Percentiles rank a stretch among this genome's conserved stretches.
phyloP scores from a whole-genome alignment of 1,284 basidiomycete genomes.

The Sparassis latifolia region DNA sequence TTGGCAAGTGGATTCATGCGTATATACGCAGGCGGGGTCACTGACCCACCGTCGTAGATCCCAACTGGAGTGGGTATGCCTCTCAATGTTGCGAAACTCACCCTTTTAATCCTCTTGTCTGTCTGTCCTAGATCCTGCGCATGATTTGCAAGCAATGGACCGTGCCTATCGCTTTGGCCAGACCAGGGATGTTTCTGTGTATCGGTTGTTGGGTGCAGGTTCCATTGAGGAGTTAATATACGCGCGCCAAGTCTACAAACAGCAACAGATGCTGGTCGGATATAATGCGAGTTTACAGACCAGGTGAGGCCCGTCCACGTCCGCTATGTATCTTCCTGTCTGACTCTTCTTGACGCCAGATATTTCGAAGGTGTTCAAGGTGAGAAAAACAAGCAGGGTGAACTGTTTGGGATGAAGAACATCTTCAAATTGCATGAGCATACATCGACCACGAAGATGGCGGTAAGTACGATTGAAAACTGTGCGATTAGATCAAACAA shows the following conservation, averaged over 20 bases:
- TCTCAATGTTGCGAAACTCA: neutral
- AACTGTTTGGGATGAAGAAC: slow-evolving; percentile 78
- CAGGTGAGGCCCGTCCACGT: slow-evolving; percentile 32
- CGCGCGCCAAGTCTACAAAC: slow-evolving; percentile 83
- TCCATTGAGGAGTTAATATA: slow-evolving; percentile 85
- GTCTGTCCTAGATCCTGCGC: slow-evolving; percentile 62
- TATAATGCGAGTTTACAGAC: slow-evolving; percentile 80
- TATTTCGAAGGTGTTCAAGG: slow-evolving; percentile 82
- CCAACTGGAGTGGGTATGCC: slow-evolving; percentile 72
- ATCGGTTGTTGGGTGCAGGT: slow-evolving; percentile 78
- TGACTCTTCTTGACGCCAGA: slow-evolving; percentile 26
- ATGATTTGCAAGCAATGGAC: slow-evolving; percentile 86
- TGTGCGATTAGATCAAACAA: neutral
- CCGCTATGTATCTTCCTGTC: neutral
- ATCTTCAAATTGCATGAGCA: slow-evolving; percentile 77
- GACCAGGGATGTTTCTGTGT: slow-evolving; percentile 79
- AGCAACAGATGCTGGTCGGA: slow-evolving; percentile 84
- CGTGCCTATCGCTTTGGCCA: slow-evolving; percentile 88
- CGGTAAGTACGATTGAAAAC: slow-evolving; percentile 32
- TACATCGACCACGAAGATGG: slow-evolving; percentile 65
- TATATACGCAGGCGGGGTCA: neutral
- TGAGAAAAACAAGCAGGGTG: slow-evolving; percentile 65
- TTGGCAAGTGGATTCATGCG: slow-evolving; percentile 42
- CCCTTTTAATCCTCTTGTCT: neutral
- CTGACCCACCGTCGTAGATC: slow-evolving; percentile 41